These are phyloP conservation scores for Alternaria arbusti DNA, from an alignment of 2,329 filamentous ascomycete genomes.

Conservation along the genomic window DNA sequence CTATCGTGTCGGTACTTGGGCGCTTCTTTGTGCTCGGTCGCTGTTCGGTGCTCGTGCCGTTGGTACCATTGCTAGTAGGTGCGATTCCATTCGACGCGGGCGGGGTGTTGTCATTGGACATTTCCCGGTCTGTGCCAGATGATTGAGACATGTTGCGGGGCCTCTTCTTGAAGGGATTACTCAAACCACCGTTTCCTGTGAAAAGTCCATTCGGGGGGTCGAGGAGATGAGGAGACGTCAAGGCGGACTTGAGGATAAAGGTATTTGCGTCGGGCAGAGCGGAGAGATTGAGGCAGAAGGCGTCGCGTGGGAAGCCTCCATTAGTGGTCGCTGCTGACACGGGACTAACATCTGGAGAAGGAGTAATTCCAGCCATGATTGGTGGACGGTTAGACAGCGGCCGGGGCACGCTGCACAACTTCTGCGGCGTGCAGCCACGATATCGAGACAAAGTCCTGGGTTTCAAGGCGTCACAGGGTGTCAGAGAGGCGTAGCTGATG, in stretches of 20 bases:
- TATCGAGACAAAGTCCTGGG: slow-evolving; percentile 18
- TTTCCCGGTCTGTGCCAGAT: slow-evolving; percentile 50
- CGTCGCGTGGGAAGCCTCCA: slow-evolving; percentile 47
- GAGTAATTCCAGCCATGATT: slow-evolving; percentile 51
- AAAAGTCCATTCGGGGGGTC: slow-evolving; percentile 47
- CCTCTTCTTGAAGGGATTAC: slow-evolving; percentile 44
- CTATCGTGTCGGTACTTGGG: slow-evolving; percentile 50
- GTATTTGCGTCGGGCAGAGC: slow-evolving; percentile 46
- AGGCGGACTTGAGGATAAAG: slow-evolving; percentile 47
- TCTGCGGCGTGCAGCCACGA: slow-evolving; percentile 40
- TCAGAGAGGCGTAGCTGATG: slow-evolving; percentile 2
- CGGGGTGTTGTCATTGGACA: slow-evolving; percentile 43
- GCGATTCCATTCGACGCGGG: slow-evolving; percentile 37
- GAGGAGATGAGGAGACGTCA: slow-evolving; percentile 48
- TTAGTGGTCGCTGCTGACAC: slow-evolving; percentile 51
- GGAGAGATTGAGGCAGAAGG: slow-evolving; percentile 50
- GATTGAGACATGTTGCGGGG: slow-evolving; percentile 53
- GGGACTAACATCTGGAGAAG: slow-evolving; percentile 52
- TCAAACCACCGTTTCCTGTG: slow-evolving; percentile 35
- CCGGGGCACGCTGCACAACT: slow-evolving; percentile 36
- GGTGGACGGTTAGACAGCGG: slow-evolving; percentile 37
- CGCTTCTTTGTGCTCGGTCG: slow-evolving; percentile 45
- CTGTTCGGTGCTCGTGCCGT: slow-evolving; percentile 30
- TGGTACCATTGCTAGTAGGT: slow-evolving; percentile 39
- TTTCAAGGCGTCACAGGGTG: slow-evolving; percentile 10